Evolutionary conservation across 2,329 filamentous ascomycete genomes (phyloP).

Genomic region (Aspergillus fumigatiaffinis): DNA sequence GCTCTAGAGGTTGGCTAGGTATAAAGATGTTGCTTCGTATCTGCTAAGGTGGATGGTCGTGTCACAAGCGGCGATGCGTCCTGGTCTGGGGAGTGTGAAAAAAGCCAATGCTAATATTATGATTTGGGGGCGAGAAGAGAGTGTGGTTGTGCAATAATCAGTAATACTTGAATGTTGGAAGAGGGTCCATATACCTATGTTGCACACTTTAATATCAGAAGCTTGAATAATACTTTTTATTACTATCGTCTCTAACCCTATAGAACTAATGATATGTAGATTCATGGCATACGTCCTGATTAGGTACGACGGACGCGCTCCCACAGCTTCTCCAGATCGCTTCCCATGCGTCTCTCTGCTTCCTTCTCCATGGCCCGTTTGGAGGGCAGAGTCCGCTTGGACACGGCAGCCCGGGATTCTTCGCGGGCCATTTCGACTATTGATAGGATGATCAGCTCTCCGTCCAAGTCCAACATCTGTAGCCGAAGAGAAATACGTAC

Average conservation of each 20-base stretch:
- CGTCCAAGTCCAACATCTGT: neutral
- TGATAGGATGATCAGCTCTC: neutral
- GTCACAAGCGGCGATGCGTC: neutral
- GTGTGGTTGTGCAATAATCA: neutral
- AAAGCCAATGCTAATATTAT: neutral
- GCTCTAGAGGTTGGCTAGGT: neutral
- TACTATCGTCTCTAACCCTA: neutral
- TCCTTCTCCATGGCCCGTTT: conserved; percentile 24
- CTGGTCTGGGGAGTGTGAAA: neutral
- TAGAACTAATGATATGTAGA: neutral
- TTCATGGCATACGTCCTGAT: neutral
- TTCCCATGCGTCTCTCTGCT: conserved; percentile 26
- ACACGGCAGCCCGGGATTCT: conserved; percentile 26
- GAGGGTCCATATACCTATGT: neutral
- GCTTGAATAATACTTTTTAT: neutral
- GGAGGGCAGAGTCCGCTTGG: conserved; percentile 24
- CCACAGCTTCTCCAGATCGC: conserved; percentile 28
- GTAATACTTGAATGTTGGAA: neutral
- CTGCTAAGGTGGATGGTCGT: neutral
- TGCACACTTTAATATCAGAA: neutral
- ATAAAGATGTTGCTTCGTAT: neutral
- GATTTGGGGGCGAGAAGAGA: neutral
- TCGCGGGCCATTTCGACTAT: conserved; percentile 32
- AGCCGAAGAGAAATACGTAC: conserved; percentile 36
- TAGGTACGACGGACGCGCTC: conserved; percentile 6